phyloP scores from a whole-genome alignment of 495 filamentous ascomycete genomes.

The Hyaloscypha variabilis region DNA sequence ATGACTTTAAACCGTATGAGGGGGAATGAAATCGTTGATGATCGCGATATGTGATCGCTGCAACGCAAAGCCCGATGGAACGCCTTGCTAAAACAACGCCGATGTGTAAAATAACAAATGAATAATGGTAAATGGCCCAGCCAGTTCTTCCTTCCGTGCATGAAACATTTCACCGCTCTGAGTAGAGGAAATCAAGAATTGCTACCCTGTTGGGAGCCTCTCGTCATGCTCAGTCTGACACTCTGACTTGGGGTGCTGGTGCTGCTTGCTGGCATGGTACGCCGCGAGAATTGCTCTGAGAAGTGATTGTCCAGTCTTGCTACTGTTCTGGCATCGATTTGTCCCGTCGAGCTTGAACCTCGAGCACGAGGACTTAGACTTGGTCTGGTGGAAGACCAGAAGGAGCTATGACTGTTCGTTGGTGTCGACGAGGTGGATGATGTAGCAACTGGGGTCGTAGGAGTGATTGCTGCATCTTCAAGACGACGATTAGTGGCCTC shows the following conservation, averaged over 20 bases:
- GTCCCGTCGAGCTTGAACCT: constrained; percentile 14
- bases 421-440: not conserved
- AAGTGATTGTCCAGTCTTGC: constrained; percentile 23
- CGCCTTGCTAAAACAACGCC: constrained; percentile 26
- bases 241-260: not conserved
- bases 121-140: constrained; percentile 20
- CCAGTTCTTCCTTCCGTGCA: constrained; percentile 7
- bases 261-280: constrained; percentile 11
- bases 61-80: constrained; percentile 17
- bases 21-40: not conserved
- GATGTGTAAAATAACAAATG: constrained; percentile 1
- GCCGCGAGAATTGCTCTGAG: constrained; percentile 19
- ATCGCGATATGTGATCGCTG: not conserved
- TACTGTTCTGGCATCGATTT: constrained; percentile 17
- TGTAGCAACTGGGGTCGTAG: constrained; percentile 14
- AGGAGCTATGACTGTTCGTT: not conserved
- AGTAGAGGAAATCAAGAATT: not conserved
- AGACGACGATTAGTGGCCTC: constrained; percentile 22
- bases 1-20: constrained; percentile 1
- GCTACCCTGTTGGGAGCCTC: not conserved
- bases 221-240: not conserved
- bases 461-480: constrained; percentile 13
- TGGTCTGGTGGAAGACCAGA: constrained; percentile 12
- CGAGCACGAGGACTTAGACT: constrained; percentile 14
- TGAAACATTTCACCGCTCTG: not conserved